These are phyloP conservation scores for Moniliophthora roreri DNA, from an alignment of 1,284 basidiomycete genomes.

Conservation along the genomic window DNA sequence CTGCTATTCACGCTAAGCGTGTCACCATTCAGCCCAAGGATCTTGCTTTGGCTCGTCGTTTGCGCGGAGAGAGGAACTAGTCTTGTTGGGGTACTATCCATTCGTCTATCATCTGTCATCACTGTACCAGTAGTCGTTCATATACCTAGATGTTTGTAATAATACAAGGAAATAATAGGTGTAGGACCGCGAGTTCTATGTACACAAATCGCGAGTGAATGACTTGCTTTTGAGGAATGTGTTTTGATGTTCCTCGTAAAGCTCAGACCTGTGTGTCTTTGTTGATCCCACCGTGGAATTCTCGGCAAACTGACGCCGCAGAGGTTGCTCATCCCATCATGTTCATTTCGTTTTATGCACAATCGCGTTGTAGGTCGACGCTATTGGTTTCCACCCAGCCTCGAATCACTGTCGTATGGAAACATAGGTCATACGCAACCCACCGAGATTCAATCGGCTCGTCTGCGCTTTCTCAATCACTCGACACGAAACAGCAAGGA, in stretches of 20 bases:
- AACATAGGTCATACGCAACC: slow-evolving; percentile 44
- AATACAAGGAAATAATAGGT: too few relatives aligned
- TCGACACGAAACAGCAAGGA: slow-evolving; percentile 55
- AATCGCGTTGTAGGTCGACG: slow-evolving; percentile 1
- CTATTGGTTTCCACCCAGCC: slow-evolving; percentile 2
- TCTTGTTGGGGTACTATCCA: not conserved
- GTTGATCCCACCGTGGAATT: not conserved
- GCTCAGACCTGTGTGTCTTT: not conserved
- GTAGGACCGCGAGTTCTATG: too few relatives aligned
- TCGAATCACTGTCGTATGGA: not conserved
- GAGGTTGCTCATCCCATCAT: too few relatives aligned
- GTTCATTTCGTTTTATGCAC: not conserved
- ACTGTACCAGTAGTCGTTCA: not conserved
- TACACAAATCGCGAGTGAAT: too few relatives aligned
- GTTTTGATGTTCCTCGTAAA: too few relatives aligned
- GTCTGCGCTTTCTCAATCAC: slow-evolving; percentile 65
- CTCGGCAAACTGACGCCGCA: too few relatives aligned
- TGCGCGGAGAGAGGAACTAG: slow-evolving; percentile 61
- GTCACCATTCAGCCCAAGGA: slow-evolving; percentile 73
- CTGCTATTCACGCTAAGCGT: slow-evolving; percentile 72
- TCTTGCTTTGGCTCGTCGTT: slow-evolving; percentile 67
- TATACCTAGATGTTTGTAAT: not conserved
- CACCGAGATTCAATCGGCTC: slow-evolving; percentile 44
- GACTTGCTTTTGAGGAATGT: not conserved
- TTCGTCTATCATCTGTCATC: not conserved